Evolutionary conservation across 345 rosid genomes (phyloP).

Genomic region (Eucalyptus victrix): DNA sequence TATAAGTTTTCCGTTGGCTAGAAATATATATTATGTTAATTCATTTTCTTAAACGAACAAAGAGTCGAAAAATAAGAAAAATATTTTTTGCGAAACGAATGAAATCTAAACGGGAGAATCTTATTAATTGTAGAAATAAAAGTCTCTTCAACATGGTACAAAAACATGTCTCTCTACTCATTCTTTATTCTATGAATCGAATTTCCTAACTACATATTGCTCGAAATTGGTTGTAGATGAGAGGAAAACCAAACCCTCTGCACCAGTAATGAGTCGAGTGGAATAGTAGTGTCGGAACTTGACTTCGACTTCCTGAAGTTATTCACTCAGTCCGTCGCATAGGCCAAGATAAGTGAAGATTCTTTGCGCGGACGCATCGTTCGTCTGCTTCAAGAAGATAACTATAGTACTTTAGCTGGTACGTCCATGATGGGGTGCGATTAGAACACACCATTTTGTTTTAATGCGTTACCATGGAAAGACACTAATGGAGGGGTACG

Average conservation of each 20-base stretch:
- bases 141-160: neutral
- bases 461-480: too few species aligned
- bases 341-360: neutral
- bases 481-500: too few species aligned
- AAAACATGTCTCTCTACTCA: neutral
- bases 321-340: neutral
- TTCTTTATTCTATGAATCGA: too few species aligned
- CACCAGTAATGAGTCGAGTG: neutral
- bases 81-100: too few species aligned
- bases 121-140: neutral
- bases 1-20: fast-evolving
- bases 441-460: too few species aligned
- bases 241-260: neutral
- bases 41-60: too few species aligned
- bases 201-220: neutral
- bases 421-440: too few species aligned
- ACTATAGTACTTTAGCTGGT: too few species aligned
- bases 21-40: too few species aligned
- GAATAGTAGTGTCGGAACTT: neutral
- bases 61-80: too few species aligned
- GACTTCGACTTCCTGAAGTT: neutral
- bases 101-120: neutral
- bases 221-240: neutral
- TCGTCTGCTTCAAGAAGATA: neutral
- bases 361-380: too few species aligned